Percentiles rank a stretch among this genome's conserved stretches.
phyloP scores from a whole-genome alignment of 2,329 filamentous ascomycete species.

The Atkinsonella hypoxylon region DNA sequence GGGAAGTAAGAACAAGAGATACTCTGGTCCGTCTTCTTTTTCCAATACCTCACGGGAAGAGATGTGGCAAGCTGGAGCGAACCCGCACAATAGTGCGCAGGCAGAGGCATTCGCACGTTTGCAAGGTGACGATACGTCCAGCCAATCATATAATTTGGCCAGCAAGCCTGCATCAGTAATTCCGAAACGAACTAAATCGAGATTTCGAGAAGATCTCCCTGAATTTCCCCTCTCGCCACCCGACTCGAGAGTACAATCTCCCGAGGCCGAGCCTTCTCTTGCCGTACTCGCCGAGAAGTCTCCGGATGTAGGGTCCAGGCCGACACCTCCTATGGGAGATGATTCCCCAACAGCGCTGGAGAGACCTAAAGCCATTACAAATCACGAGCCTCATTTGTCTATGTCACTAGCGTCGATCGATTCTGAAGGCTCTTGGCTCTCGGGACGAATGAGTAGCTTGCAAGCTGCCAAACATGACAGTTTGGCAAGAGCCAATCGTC shows the following conservation, averaged over 20 bases:
- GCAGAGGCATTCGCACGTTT: slow-evolving; percentile 22
- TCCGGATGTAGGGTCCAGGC: slow-evolving; percentile 14
- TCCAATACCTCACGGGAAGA: slow-evolving; percentile 87
- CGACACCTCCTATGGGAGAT: slow-evolving; percentile 22
- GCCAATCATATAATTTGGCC: slow-evolving; percentile 16
- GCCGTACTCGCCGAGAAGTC: slow-evolving; percentile 19
- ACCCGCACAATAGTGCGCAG: slow-evolving; percentile 14
- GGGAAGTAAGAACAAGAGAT: slow-evolving; percentile 45
- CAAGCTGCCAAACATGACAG: slow-evolving; percentile 33
- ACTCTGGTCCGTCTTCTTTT: slow-evolving; percentile 60
- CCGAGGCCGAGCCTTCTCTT: slow-evolving; percentile 45
- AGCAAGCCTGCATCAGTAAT: slow-evolving; percentile 29
- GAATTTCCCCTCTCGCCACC: slow-evolving; percentile 79
- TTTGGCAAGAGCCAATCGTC: slow-evolving; percentile 20
- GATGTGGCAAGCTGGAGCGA: slow-evolving; percentile 37
- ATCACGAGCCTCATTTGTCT: slow-evolving; percentile 54
- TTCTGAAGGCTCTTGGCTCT: slow-evolving; percentile 92
- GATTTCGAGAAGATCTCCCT: slow-evolving; percentile 84
- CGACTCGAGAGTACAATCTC: slow-evolving; percentile 68
- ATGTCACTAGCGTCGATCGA: slow-evolving; percentile 89
- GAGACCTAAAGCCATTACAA: slow-evolving; percentile 24
- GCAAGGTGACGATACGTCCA: slow-evolving; percentile 20
- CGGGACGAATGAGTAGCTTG: slow-evolving; percentile 50
- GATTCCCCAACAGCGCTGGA: slow-evolving; percentile 35
- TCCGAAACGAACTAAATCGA: slow-evolving; percentile 74